Evolutionary conservation across 2,329 filamentous ascomycete genomes (phyloP), one percentile per base, ranked within the genome.

Genomic region (Aspergillus piperis): DNA sequence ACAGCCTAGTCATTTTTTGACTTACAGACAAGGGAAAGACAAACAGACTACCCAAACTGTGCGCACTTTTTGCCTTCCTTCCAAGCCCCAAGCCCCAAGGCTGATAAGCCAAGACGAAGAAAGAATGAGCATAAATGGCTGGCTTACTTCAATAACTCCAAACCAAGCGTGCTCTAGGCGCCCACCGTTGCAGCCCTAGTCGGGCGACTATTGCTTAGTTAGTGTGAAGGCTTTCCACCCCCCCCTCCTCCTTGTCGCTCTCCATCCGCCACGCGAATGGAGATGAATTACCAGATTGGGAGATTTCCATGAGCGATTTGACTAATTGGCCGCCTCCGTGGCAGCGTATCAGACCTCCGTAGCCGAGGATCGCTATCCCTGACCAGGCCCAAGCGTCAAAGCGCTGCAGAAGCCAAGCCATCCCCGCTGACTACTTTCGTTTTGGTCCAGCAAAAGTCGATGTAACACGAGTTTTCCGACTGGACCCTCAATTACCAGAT

Each of bases 321-420:
- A 55, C 36, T 55, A 44, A 55, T 44, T 30, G 25, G 30, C n/a
- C 38, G 25, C 23, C 39, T 42, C 27, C 25, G 39, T 42, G 39
- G 19, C 30, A 36, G 42, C 13, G 36, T 42, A 32, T 51, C 36
- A 42, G 36, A 39, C 25, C 21, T 10, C 39, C 39, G 30, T 27
- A 47, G 42, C 39, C 39, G 57, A 63, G 57, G 49, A 65, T 62
- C 51, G 52, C 36, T 61, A 63, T 60, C 57, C 64, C 56, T 60
- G 60, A 52, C 42, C 53, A 38, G 27, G 44, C 49, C 55, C 54
- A 52, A 58, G 51, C 32, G 63, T 67, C 65, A 63, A 67, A 63
- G 63, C 65, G 63, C 62, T 64, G 63, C 63, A 66, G 62, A 66
- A 66, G 65, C 65, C 65, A 67, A 66, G 62, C 58, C 51, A 39